Evolutionary conservation across 345 rosid species (phyloP).

Genomic region (Balakata baccata): DNA sequence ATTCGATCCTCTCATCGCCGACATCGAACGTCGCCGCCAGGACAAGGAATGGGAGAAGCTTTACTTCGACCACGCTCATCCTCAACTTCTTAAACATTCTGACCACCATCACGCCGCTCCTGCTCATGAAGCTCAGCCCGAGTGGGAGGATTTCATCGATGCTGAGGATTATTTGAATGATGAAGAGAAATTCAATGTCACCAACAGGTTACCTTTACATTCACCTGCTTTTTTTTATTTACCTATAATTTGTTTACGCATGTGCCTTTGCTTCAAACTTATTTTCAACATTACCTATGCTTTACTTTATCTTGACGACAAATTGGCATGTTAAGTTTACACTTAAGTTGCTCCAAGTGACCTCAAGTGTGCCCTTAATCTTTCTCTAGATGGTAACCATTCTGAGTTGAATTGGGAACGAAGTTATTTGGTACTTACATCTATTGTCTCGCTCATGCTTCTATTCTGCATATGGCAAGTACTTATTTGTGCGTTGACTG

Average conservation of each 20-base stretch:
- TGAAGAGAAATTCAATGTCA: slow-evolving; percentile 79
- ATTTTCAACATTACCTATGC: not conserved
- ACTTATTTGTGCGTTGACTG: not conserved
- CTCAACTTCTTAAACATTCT: slow-evolving; percentile 30
- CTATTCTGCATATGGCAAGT: not conserved
- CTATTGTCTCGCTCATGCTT: not conserved
- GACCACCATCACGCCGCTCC: slow-evolving; percentile 40
- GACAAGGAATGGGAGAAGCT: slow-evolving; percentile 84
- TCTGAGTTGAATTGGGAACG: not conserved
- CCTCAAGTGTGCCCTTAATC: not conserved
- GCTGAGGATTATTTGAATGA: slow-evolving; percentile 93
- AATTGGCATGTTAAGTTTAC: not conserved
- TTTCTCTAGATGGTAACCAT: not conserved
- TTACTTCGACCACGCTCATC: slow-evolving; percentile 60
- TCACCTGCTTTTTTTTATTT: not conserved
- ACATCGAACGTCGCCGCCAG: slow-evolving; percentile 69
- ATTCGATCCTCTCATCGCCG: slow-evolving; percentile 73
- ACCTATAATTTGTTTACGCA: not conserved
- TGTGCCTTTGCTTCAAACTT: not conserved
- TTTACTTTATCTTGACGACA: not conserved
- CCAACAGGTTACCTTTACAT: slow-evolving; percentile 44
- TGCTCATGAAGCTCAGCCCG: slow-evolving; percentile 76
- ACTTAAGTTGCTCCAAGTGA: not conserved
- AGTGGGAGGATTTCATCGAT: slow-evolving; percentile 90
- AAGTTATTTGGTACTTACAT: not conserved